A percentile compares a stretch with the other conserved stretches of the same genome.
Evolutionary conservation across 2,329 filamentous ascomycete species (phyloP).

Genomic region (Phialemoniopsis sp.): DNA sequence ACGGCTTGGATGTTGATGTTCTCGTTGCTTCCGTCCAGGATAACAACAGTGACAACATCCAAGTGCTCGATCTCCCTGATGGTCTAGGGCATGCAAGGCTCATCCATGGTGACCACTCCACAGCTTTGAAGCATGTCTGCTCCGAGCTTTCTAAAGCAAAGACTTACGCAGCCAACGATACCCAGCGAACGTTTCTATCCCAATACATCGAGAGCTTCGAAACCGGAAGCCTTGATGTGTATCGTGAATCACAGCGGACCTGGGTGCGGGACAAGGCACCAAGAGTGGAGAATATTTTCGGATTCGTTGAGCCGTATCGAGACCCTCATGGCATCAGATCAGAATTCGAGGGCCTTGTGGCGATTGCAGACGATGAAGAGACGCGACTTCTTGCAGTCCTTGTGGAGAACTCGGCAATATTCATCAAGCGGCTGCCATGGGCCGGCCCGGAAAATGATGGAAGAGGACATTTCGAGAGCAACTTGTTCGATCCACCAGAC

Average conservation of each 20-base stretch:
- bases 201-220: conserved; percentile 51
- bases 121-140: conserved; percentile 44
- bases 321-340: conserved; percentile 55
- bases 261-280: conserved; percentile 58
- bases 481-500: conserved; percentile 66
- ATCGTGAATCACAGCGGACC: conserved; percentile 47
- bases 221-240: conserved; percentile 48
- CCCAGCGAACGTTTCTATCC: conserved; percentile 44
- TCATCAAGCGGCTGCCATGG: conserved; percentile 69
- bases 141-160: conserved; percentile 40
- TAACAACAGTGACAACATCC: conserved; percentile 25
- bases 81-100: conserved; percentile 32
- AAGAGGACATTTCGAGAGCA: conserved; percentile 63
- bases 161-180: conserved; percentile 45
- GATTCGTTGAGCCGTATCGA: conserved; percentile 60
- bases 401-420: conserved; percentile 57
- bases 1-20: conserved; percentile 7
- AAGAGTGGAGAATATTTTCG: conserved; percentile 53
- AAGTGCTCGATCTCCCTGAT: conserved; percentile 36
- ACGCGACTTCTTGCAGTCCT: conserved; percentile 56
- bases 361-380: conserved; percentile 61
- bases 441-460: conserved; percentile 30
- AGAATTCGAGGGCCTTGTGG: conserved; percentile 58
- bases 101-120: conserved; percentile 47
- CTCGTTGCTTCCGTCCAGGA: no score